Evolutionary conservation across 768 basidiomycete genomes (phyloP), one percentile per base, ranked within the genome.

Genomic region (Kwoniella bestiolae): DNA sequence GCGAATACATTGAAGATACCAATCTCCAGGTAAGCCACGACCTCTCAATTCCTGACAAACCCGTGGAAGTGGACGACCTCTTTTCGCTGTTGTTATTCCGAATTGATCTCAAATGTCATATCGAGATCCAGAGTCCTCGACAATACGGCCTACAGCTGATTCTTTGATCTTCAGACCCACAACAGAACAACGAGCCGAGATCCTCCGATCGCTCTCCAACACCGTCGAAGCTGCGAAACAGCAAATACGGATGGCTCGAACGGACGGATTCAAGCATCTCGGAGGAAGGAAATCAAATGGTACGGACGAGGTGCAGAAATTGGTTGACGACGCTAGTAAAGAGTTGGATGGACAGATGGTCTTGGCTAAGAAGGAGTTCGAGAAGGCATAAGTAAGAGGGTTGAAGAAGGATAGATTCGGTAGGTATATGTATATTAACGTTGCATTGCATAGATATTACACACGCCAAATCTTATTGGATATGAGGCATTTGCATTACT

Each of bases 301-400:
- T 26, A 63, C 74, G 5, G 73, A 77, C 34, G 73, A 79, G 25
- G 68, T 79, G 18, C 79, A 82, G 60, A 68, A 75, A n/a, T 41
- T 81, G 21, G 75, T 76, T 25, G 78, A 82, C 59, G 69, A 78
- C 23, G 67, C 60, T 46, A 72, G 64, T 21, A 67, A 65, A 32
- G 65, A 74, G 57, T 53, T 82, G 46, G 79, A 81, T 59, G 72
- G 62, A n/a, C 52, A 74, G 29, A 44, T 80, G 45, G 60, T 60
- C 0, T 63, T 69, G 46, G 79, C 77, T 11, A 82, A 80, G 73
- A 80, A 80, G 71, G 80, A 81, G 58, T 73, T 82, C 46, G 80
- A 77, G 5, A 79, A 80, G 68, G 78, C 62, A 25, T 78, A 67
- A n/a, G n/a, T n/a, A n/a, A 53, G 21, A 34, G 3, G 44, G 34